Evolutionary conservation across 176 grass and related monocot species (phyloP).

Genomic region (Urochloa ruziziensis): DNA sequence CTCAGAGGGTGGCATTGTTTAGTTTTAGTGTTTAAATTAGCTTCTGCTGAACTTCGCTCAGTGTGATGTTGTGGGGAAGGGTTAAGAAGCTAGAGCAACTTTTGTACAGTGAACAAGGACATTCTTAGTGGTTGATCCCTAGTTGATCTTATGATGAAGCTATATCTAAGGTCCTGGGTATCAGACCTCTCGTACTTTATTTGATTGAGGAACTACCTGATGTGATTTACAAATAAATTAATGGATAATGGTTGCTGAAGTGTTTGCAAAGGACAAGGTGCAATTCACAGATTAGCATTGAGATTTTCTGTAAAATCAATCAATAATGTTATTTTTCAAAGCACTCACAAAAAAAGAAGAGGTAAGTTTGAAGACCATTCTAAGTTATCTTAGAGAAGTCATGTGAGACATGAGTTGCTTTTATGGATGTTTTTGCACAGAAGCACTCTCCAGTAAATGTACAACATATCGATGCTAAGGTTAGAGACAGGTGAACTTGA

Average conservation of each 20-base stretch:
- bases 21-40: constrained; percentile 7
- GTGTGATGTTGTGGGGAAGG: background rate
- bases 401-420: background rate
- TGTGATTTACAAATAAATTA: constrained; percentile 11
- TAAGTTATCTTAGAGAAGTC: background rate
- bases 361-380: no score
- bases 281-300: background rate
- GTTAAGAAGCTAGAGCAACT: constrained; percentile 1
- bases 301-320: background rate
- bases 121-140: background rate
- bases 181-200: constrained; percentile 4
- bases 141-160: constrained; percentile 5
- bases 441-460: background rate
- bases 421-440: background rate
- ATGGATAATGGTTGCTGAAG: background rate
- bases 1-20: background rate
- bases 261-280: background rate
- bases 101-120: background rate
- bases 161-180: background rate
- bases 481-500: background rate
- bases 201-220: background rate
- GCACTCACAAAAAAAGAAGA: background rate
- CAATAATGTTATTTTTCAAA: background rate
- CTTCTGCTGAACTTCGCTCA: background rate
- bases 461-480: background rate